These are phyloP conservation scores for Populus hybrid DNA, from an alignment of 441 rosid genomes.

Conservation along the genomic window DNA sequence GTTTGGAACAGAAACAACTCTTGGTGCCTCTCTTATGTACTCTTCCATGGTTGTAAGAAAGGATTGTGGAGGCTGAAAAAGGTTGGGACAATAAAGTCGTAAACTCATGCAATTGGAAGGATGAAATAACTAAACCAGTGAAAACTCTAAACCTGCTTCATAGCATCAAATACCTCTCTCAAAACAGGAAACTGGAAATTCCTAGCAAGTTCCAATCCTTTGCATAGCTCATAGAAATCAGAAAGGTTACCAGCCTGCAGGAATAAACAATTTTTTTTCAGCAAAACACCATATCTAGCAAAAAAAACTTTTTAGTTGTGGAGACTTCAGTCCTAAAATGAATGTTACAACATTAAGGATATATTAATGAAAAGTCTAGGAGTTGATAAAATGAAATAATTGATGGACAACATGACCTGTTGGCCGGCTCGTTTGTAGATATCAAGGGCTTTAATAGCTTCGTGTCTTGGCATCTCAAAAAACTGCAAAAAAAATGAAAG, in stretches of 20 bases:
- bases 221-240: constrained; percentile 88
- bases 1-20: constrained; percentile 66
- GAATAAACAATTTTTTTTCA: constrained; percentile 7
- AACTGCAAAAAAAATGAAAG: constrained; percentile 49
- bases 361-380: background rate
- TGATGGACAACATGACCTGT: constrained; percentile 57
- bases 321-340: background rate
- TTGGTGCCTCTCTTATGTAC: constrained; percentile 94
- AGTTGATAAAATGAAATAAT: background rate
- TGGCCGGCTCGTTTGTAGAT: constrained; percentile 91
- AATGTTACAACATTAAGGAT: background rate
- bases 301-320: background rate
- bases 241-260: constrained; percentile 86
- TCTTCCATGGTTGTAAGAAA: constrained; percentile 97
- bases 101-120: background rate
- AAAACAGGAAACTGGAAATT: constrained; percentile 93
- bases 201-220: constrained; percentile 97
- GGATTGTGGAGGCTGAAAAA: constrained; percentile 87
- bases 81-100: background rate
- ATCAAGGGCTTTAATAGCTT: constrained; percentile 89
- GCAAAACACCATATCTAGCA: background rate
- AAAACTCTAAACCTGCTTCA: constrained; percentile 11
- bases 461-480: constrained; percentile 99
- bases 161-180: constrained; percentile 62
- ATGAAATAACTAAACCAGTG: constrained; percentile 7